phyloP scores from a whole-genome alignment of 306 rosid genomes.

The Canavalia ensiformis region DNA sequence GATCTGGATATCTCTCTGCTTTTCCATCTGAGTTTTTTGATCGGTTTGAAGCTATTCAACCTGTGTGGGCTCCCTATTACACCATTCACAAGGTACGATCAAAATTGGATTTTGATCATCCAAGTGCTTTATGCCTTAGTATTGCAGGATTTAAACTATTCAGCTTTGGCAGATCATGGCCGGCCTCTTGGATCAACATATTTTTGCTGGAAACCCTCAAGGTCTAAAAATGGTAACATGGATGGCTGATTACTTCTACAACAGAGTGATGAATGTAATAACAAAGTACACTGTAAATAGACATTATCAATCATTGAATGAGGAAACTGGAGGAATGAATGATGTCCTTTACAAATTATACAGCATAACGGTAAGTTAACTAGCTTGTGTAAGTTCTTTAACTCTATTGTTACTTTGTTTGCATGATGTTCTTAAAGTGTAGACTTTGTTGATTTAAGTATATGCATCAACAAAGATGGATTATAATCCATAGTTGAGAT shows the following conservation, averaged over 20 bases:
- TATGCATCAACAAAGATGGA: slow-evolving; percentile 8
- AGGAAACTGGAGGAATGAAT: slow-evolving; percentile 99
- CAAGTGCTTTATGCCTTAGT: slow-evolving; percentile 35
- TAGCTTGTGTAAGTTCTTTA: slow-evolving; percentile 1
- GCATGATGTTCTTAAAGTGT: slow-evolving; percentile 6
- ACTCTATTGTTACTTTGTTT: slow-evolving; percentile 27
- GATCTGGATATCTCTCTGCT: slow-evolving; percentile 92
- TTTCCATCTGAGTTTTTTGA: slow-evolving; percentile 83
- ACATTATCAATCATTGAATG: slow-evolving; percentile 75
- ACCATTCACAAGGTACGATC: slow-evolving; percentile 91
- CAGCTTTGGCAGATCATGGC: slow-evolving; percentile 72
- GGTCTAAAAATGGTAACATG: slow-evolving; percentile 73
- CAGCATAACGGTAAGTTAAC: slow-evolving; percentile 69
- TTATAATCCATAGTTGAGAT: not conserved
- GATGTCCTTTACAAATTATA: slow-evolving; percentile 88
- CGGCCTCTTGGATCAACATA: slow-evolving; percentile 89
- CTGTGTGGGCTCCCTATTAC: slow-evolving; percentile 97
- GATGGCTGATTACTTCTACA: slow-evolving; percentile 94
- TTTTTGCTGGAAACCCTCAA: slow-evolving; percentile 63
- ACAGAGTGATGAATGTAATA: slow-evolving; percentile 81
- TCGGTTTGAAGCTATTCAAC: slow-evolving; percentile 64
- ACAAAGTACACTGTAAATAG: slow-evolving; percentile 56
- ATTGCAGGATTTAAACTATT: slow-evolving; percentile 21
- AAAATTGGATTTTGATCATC: slow-evolving; percentile 22
- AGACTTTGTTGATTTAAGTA: slow-evolving; percentile 2